Evolutionary conservation across 441 rosid genomes (phyloP).

Genomic region (Gossypium lobatum): DNA sequence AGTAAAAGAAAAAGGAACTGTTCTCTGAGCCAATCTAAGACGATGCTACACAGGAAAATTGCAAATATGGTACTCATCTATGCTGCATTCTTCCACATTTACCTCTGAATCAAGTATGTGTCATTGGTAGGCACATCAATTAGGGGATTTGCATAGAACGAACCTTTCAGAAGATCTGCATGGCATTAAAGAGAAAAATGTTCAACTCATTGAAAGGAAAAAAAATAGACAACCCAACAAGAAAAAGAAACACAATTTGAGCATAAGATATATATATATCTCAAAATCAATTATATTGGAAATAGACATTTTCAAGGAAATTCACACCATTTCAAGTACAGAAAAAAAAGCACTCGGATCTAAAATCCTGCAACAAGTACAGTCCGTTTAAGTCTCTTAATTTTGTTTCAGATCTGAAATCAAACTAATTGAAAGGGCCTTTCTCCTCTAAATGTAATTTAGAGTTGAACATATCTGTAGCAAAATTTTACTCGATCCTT

Average conservation of each 20-base stretch:
- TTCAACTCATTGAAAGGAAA: background rate
- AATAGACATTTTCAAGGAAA: background rate
- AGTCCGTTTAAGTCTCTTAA: background rate
- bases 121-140: conserved; percentile 71
- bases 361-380: background rate
- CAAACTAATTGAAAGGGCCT: background rate
- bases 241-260: background rate
- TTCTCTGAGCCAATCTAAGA: background rate
- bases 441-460: background rate
- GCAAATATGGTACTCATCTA: conserved; percentile 2
- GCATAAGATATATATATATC: background rate
- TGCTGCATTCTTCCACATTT: conserved; percentile 15
- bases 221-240: background rate
- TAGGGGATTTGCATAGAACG: conserved; percentile 82
- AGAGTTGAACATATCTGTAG: background rate
- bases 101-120: conserved; percentile 47
- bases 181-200: conserved; percentile 12
- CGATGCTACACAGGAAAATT: background rate
- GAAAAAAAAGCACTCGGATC: background rate
- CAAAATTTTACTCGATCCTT: background rate
- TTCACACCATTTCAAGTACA: background rate
- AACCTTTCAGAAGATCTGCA: conserved; percentile 79
- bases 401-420: background rate
- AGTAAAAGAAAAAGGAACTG: background rate
- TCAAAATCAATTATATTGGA: background rate